These are phyloP conservation scores for Taiozyma sp. DNA, from an alignment of 1,139 yeast genomes.

Conservation along the genomic window DNA sequence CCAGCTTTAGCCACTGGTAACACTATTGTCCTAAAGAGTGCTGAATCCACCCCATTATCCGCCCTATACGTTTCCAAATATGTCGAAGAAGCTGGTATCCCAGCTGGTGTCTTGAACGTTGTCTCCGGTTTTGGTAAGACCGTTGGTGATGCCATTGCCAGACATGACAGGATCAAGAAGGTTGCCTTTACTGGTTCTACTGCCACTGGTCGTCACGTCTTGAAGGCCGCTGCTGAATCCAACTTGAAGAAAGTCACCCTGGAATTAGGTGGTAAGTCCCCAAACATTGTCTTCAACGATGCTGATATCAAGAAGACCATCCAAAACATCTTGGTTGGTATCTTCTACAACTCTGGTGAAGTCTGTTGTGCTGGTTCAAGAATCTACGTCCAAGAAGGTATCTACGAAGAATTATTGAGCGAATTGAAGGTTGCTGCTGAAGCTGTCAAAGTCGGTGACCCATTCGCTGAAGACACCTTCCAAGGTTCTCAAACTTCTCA, in stretches of 20 bases:
- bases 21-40: slow-evolving; percentile 67
- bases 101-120: slow-evolving; percentile 74
- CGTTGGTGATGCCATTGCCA: slow-evolving; percentile 68
- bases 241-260: slow-evolving; percentile 75
- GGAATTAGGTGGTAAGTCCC: slow-evolving; percentile 85
- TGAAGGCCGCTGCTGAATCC: slow-evolving; percentile 60
- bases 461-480: slow-evolving; percentile 57
- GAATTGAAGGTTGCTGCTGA: slow-evolving; percentile 55
- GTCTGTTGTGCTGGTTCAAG: slow-evolving; percentile 86
- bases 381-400: slow-evolving; percentile 68
- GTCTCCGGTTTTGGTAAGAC: slow-evolving; percentile 70
- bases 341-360: slow-evolving; percentile 79
- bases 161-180: slow-evolving; percentile 67
- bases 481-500: slow-evolving; percentile 75
- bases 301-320: slow-evolving; percentile 62
- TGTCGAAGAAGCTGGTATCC: slow-evolving; percentile 66
- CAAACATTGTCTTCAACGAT: slow-evolving; percentile 70
- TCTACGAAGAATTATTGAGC: slow-evolving; percentile 58
- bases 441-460: slow-evolving; percentile 60
- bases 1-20: slow-evolving; percentile 83
- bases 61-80: slow-evolving; percentile 61
- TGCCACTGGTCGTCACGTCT: slow-evolving; percentile 63
- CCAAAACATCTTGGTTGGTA: slow-evolving; percentile 52
- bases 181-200: slow-evolving; percentile 85
- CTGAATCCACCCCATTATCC: slow-evolving; percentile 74